Percentiles rank a stretch among this genome's conserved stretches.
These are phyloP conservation scores for Pleodorina starrii DNA, from an alignment of 139 green algal species.

Conservation along the genomic window DNA sequence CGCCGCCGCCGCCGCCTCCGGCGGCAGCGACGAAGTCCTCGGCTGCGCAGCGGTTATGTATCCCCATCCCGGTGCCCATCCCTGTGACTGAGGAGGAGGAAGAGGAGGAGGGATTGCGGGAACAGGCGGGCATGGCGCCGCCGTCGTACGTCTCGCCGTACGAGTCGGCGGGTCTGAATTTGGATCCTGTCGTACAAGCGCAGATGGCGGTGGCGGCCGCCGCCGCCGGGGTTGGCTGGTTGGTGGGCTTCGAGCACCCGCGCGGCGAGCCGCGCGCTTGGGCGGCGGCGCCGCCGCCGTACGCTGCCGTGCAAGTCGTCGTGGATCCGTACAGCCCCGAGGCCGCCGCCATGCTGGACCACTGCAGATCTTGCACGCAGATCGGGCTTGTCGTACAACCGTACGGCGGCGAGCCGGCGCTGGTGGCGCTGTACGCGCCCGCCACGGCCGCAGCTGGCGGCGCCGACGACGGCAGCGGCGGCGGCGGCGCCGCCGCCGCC, in stretches of 20 bases:
- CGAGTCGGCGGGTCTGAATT: too few species aligned
- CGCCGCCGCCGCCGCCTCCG: too few species aligned
- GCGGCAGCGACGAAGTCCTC: too few species aligned
- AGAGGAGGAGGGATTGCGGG: background rate
- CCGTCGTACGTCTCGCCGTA: too few species aligned
- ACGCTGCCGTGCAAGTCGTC: background rate
- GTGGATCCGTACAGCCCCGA: conserved; percentile 69
- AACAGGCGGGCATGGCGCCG: background rate
- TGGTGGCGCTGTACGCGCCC: conserved; percentile 33
- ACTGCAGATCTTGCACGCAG: background rate
- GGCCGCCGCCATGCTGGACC: conserved; percentile 71
- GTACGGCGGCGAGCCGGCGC: background rate
- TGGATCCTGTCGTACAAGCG: background rate
- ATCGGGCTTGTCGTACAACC: conserved; percentile 19
- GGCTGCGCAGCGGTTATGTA: background rate
- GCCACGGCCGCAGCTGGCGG: background rate
- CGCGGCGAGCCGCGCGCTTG: background rate
- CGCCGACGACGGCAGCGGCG: too few species aligned
- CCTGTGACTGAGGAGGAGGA: background rate
- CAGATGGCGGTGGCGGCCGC: background rate
- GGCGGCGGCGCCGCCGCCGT: background rate
- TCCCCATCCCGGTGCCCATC: background rate
- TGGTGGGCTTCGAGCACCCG: background rate
- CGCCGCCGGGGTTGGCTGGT: background rate
- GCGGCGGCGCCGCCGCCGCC: too few species aligned